Evolutionary conservation across 176 grass and related monocot genomes (phyloP), one percentile per base, ranked within the genome.

Genomic region (Musa schizocarpa): DNA sequence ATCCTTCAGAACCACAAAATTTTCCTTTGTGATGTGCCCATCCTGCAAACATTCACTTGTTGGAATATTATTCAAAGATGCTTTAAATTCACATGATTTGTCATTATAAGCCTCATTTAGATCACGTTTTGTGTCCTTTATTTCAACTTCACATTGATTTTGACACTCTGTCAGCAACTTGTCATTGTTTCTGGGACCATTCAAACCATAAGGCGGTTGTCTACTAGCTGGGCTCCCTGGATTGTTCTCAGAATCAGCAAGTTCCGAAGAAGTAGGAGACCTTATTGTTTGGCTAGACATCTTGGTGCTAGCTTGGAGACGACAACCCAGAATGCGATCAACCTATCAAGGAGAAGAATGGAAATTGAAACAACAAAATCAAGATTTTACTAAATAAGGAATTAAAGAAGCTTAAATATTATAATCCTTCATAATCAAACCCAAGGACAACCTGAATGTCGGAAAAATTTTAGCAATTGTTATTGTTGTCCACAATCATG

Each of bases 241-340:
- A 26, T 53, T 77, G 56, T 55, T 58, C 77, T 77, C 25, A 11
- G 43, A 51, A 50, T 79, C 81, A 69, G 63, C 71, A 80, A 87
- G 80, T 75, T 85, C 85, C 74, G 78, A 48, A 80, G 76, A 81
- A 83, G 71, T 50, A 54, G 86, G 65, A 81, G 43, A 16, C 71
- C 80, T 11, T 4, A n/a, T 56, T 43, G 25, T 61, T 43, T 48
- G 25, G 54, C 13, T 54, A 24, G 78, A 76, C 16, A 79, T 81
- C 78, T 76, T 82, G 80, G 76, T 76, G 52, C 59, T 86, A 72
- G 57, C 70, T 67, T 80, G 81, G 76, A 91, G 78, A 54, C 94
- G 90, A 74, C 94, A 93, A 34, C 94, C 94, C 50, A 93, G 76
- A 77, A 98, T 86, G 52, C 94, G 90, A 75, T 98, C 86, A 71